A percentile compares a stretch with the other conserved stretches of the same genome.
Evolutionary conservation across 148 eudicot genomes (phyloP).

Genomic region (Talinum fruticosum): DNA sequence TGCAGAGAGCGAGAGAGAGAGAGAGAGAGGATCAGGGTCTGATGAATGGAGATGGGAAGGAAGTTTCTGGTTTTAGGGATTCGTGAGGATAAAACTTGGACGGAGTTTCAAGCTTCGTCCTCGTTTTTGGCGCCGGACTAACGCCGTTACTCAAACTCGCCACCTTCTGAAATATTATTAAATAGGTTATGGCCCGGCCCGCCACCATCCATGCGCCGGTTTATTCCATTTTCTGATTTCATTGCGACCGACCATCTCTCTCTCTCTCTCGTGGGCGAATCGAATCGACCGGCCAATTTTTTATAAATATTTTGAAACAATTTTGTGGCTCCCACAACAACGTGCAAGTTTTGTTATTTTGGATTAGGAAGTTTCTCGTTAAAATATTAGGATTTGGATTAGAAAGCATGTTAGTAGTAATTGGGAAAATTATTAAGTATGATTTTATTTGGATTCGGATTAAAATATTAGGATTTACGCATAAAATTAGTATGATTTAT

Average conservation of each 20-base stretch:
- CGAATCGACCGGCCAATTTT: too few species aligned
- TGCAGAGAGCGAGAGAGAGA: not conserved
- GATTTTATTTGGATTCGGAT: too few species aligned
- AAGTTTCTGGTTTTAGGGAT: not conserved
- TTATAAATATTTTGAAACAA: too few species aligned
- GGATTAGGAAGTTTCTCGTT: not conserved
- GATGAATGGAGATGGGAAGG: not conserved
- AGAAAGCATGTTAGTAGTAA: too few species aligned
- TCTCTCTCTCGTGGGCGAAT: too few species aligned
- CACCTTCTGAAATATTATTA: not conserved
- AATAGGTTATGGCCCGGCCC: not conserved
- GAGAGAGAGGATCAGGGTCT: not conserved
- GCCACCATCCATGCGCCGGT: not conserved
- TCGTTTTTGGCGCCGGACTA: not conserved
- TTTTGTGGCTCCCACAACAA: not conserved
- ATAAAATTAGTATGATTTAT: too few species aligned
- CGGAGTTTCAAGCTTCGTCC: not conserved
- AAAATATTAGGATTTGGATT: too few species aligned
- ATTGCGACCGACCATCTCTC: too few species aligned
- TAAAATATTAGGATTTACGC: too few species aligned
- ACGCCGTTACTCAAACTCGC: not conserved
- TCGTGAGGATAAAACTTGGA: constrained; percentile 12
- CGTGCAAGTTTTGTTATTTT: not conserved
- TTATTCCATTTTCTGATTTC: not conserved
- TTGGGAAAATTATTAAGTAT: too few species aligned